A percentile compares a stretch with the other conserved stretches of the same genome.
Conservation (phyloP, 257 asterid species). For the Osmanthus fragrans region DNA sequence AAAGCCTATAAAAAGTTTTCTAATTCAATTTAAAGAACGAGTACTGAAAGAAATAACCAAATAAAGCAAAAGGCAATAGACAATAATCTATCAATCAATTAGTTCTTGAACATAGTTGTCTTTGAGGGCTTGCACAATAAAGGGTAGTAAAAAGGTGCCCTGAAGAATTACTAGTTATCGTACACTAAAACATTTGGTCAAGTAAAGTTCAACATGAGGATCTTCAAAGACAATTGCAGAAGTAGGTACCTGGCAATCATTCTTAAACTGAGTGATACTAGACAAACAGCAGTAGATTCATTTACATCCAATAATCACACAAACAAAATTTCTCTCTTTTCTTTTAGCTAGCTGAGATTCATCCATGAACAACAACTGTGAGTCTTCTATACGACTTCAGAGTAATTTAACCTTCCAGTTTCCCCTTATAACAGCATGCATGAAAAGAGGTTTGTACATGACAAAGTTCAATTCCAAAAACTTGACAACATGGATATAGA, state of each 20-base stretch:
- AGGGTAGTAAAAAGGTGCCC: background rate
- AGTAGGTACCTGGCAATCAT: background rate
- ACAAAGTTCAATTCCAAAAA: background rate
- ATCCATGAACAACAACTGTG: background rate
- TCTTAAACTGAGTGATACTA: background rate
- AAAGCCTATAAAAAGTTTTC: slow-evolving; percentile 55
- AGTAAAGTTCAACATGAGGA: background rate
- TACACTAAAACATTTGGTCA: slow-evolving; percentile 1
- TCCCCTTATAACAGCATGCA: background rate
- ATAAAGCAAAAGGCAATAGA: background rate
- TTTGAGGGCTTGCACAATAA: background rate
- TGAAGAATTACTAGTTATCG: background rate
- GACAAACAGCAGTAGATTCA: background rate
- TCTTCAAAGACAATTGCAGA: background rate
- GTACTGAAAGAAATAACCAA: slow-evolving; percentile 13
- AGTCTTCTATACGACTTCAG: background rate
- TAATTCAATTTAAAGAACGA: slow-evolving; percentile 12
- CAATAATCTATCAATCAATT: background rate
- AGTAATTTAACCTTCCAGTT: background rate
- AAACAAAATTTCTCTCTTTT: background rate
- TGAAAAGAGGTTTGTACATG: background rate
- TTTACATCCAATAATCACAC: background rate
- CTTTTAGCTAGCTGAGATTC: background rate
- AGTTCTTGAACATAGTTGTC: background rate
- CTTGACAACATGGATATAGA: background rate